phyloP scores from a whole-genome alignment of 768 basidiomycete species.

The Podaxis mareebaensis region DNA sequence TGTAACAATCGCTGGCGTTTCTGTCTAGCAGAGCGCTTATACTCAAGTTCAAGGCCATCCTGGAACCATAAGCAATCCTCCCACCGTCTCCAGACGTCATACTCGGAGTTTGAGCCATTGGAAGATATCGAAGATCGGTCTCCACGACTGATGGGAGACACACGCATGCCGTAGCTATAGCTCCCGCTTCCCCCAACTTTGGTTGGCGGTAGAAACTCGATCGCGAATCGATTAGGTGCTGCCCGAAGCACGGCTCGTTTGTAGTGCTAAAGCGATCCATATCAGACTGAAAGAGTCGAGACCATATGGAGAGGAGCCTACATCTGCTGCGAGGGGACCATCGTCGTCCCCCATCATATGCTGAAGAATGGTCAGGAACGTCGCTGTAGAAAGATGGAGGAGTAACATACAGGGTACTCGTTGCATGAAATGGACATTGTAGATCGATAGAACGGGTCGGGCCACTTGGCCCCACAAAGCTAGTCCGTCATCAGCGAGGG shows the following conservation, averaged over 20 bases:
- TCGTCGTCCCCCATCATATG: slow-evolving; percentile 24
- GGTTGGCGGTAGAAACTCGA: slow-evolving; percentile 56
- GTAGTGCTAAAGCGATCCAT: slow-evolving; percentile 41
- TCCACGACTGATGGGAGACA: slow-evolving; percentile 44
- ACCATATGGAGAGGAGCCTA: slow-evolving; percentile 14
- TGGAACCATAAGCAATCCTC: slow-evolving; percentile 83
- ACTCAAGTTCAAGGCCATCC: slow-evolving; percentile 66
- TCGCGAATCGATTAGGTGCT: slow-evolving; percentile 59
- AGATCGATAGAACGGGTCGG: neutral
- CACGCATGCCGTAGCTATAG: slow-evolving; percentile 62
- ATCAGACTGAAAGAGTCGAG: neutral
- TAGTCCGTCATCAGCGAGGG: neutral
- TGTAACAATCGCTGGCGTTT: slow-evolving; percentile 67
- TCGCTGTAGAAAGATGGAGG: neutral
- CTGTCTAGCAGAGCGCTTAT: slow-evolving; percentile 58
- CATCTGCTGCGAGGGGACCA: slow-evolving; percentile 27
- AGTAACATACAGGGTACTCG: neutral
- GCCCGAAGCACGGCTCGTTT: slow-evolving; percentile 61
- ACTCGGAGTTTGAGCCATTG: slow-evolving; percentile 42
- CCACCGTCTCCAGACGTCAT: slow-evolving; percentile 80
- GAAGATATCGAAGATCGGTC: slow-evolving; percentile 42
- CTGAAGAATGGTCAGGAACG: slow-evolving; percentile 15
- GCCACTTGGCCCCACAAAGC: neutral
- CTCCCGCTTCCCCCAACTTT: slow-evolving; percentile 64
- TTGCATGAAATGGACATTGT: slow-evolving; percentile 1